Conservation (phyloP, 257 asterid species). For the Solanum paucissectum region DNA sequence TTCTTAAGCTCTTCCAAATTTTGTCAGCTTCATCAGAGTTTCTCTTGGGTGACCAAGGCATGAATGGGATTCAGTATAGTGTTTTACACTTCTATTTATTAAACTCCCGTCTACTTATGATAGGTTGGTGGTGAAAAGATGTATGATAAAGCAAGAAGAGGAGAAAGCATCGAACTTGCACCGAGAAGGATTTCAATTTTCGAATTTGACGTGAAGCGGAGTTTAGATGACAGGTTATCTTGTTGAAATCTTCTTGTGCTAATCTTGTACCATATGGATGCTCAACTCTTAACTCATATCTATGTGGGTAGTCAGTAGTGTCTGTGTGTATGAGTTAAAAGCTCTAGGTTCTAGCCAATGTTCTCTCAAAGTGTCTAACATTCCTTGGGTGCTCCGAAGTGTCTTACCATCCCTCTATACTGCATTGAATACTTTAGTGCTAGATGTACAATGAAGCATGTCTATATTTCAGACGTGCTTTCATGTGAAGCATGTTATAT, state of each 20-base stretch:
- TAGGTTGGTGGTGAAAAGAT: slow-evolving; percentile 96
- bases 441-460: not conserved
- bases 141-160: slow-evolving; percentile 97
- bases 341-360: not conserved
- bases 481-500: not conserved
- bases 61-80: not conserved
- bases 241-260: not conserved
- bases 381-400: not conserved
- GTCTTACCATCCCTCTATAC: not conserved
- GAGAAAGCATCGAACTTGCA: slow-evolving; percentile 87
- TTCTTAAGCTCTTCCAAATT: not conserved
- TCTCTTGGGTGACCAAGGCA: not conserved
- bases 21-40: not conserved
- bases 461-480: not conserved
- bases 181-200: slow-evolving; percentile 79
- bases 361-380: not conserved
- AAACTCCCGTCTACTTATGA: slow-evolving; percentile 4
- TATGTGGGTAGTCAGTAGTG: not conserved
- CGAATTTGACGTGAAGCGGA: slow-evolving; percentile 72
- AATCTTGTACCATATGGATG: not conserved
- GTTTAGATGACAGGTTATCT: slow-evolving; percentile 79
- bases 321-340: not conserved
- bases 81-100: not conserved
- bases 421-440: not conserved
- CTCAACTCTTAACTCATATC: not conserved